Conservation (phyloP, 2,329 filamentous ascomycete genomes). For the Alternaria tenuissima region DNA sequence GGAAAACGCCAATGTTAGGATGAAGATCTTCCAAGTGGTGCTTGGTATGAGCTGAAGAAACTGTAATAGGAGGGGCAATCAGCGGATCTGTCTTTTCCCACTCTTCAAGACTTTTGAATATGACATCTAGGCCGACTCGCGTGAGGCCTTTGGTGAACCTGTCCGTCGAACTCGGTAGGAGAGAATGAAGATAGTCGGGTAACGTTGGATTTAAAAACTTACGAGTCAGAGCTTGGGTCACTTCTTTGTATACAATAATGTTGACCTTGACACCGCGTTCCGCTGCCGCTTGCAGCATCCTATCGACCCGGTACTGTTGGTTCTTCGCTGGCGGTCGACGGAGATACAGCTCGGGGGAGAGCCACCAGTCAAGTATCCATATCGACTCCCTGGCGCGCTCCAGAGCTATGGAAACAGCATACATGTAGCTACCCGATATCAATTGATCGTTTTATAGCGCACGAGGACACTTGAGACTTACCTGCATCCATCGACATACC, state of each 20-base stretch:
- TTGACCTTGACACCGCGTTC: constrained; percentile 84
- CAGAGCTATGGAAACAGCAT: constrained; percentile 80
- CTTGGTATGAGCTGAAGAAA: constrained; percentile 78
- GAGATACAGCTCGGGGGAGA: constrained; percentile 87
- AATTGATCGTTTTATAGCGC: background rate
- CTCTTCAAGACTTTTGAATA: constrained; percentile 56
- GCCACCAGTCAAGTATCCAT: constrained; percentile 89
- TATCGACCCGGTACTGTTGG: constrained; percentile 83
- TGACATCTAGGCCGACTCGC: constrained; percentile 53
- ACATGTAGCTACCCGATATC: constrained; percentile 69
- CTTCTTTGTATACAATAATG: constrained; percentile 91
- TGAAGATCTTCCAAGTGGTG: constrained; percentile 78
- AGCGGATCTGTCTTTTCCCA: constrained; percentile 56
- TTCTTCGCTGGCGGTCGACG: constrained; percentile 82
- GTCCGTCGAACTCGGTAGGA: constrained; percentile 53
- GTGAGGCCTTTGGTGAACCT: constrained; percentile 52
- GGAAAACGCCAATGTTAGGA: constrained; percentile 85
- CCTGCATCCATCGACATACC: constrained; percentile 75
- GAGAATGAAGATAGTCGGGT: constrained; percentile 55
- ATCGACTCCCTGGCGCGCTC: constrained; percentile 79
- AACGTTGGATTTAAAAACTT: constrained; percentile 60
- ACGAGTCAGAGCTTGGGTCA: constrained; percentile 78
- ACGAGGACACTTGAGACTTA: background rate
- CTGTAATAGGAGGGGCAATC: constrained; percentile 56
- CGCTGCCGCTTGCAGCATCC: constrained; percentile 81